Percentiles rank a stretch among this genome's conserved stretches.
Conservation (phyloP, 2,329 filamentous ascomycete genomes). For the Raffaelea ambrosiae region DNA sequence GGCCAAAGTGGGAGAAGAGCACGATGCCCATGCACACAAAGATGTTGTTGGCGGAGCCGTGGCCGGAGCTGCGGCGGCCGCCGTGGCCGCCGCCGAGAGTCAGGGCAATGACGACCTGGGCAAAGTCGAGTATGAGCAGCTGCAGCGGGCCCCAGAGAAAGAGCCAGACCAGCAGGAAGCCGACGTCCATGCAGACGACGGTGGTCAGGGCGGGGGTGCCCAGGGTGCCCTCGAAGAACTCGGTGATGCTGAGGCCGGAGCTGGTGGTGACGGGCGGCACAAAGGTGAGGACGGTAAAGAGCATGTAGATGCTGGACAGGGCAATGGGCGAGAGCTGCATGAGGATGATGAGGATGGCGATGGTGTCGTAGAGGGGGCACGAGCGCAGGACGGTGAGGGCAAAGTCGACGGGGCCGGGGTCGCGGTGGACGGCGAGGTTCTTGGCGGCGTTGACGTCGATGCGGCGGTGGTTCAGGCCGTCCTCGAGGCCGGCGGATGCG, state of each 20-base stretch:
- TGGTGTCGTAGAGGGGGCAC: constrained; percentile 86
- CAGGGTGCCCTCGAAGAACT: constrained; percentile 82
- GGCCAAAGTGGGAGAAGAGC: constrained; percentile 41
- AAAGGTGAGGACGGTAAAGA: constrained; percentile 89
- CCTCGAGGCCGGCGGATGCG: constrained; percentile 31
- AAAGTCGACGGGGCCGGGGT: constrained; percentile 65
- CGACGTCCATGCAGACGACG: constrained; percentile 72
- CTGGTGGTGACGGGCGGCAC: constrained; percentile 74
- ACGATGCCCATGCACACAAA: constrained; percentile 65
- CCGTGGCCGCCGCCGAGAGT: constrained; percentile 70
- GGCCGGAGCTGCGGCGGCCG: constrained; percentile 41
- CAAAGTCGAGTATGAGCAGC: constrained; percentile 79
- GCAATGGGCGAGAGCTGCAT: constrained; percentile 86
- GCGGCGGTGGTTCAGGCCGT: constrained; percentile 54
- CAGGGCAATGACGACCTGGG: constrained; percentile 87
- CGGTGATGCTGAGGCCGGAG: constrained; percentile 73
- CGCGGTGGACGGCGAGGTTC: constrained; percentile 58
- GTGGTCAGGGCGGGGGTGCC: constrained; percentile 81
- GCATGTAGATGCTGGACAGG: constrained; percentile 79
- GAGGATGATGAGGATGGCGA: constrained; percentile 92
- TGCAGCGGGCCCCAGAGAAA: constrained; percentile 83
- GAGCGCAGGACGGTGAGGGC: constrained; percentile 81
- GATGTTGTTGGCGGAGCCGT: constrained; percentile 63
- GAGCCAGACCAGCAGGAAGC: constrained; percentile 78
- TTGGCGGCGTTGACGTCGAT: constrained; percentile 65